These are phyloP conservation scores for Trametes cinnabarina DNA, from an alignment of 768 basidiomycete genomes.

Conservation along the genomic window DNA sequence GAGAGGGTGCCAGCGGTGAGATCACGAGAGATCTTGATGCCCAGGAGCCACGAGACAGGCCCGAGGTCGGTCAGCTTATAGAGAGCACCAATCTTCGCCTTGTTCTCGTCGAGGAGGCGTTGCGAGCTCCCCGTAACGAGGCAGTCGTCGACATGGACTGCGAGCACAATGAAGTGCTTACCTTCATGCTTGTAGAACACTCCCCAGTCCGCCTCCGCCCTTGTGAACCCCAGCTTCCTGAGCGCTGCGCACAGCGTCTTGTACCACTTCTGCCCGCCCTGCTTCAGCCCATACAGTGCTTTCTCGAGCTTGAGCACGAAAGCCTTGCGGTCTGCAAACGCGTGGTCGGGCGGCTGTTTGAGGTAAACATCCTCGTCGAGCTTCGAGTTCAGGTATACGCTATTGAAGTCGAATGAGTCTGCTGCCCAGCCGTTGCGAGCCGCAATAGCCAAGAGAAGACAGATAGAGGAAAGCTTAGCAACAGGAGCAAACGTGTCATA, in stretches of 20 bases:
- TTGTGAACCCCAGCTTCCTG: background rate
- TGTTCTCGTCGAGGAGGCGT: background rate
- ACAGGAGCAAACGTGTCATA: slow-evolving; percentile 28
- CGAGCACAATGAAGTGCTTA: background rate
- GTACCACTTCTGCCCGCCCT: slow-evolving; percentile 35
- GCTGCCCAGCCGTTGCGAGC: slow-evolving; percentile 19
- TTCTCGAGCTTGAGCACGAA: slow-evolving; percentile 18
- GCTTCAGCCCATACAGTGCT: slow-evolving; percentile 36
- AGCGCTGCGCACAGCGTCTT: slow-evolving; percentile 6
- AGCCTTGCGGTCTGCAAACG: no score
- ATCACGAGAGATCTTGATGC: no score
- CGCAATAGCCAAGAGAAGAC: slow-evolving; percentile 26
- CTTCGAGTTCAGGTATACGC: slow-evolving; percentile 8
- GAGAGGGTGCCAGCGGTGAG: no score
- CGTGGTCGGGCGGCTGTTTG: no score
- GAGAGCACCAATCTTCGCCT: background rate
- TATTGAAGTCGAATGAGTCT: slow-evolving; percentile 18
- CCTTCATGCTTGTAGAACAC: no score
- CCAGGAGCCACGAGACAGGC: no score
- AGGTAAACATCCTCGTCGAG: no score
- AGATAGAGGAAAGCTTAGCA: slow-evolving; percentile 22
- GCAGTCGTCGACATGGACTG: slow-evolving; percentile 20
- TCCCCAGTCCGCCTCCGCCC: background rate
- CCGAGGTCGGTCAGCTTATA: no score
- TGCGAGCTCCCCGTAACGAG: background rate